A percentile compares a stretch with the other conserved stretches of the same genome.
Evolutionary conservation across 306 rosid species (phyloP).

Genomic region (Rosa lucieae): DNA sequence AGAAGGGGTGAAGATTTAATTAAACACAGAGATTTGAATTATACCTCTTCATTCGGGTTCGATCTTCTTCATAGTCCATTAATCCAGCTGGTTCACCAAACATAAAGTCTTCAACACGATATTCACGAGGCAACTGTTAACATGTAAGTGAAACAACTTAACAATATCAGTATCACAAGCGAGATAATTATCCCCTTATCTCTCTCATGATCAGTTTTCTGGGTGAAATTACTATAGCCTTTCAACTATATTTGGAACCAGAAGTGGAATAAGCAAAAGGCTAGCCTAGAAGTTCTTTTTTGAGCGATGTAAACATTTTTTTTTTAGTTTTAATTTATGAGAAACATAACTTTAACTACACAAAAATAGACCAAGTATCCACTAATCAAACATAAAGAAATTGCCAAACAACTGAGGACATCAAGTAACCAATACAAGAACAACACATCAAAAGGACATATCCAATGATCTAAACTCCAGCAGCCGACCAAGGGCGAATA

Average conservation of each 20-base stretch:
- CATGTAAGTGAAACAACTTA: slow-evolving; percentile 6
- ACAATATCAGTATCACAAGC: background rate
- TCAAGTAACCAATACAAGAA: background rate
- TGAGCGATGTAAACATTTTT: background rate
- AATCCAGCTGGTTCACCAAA: slow-evolving; percentile 16
- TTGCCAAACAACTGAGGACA: background rate
- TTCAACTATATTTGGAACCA: background rate
- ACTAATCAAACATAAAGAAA: background rate
- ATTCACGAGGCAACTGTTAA: slow-evolving; percentile 6
- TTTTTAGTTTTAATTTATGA: no score
- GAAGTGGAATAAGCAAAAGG: background rate
- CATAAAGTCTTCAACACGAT: slow-evolving; percentile 18
- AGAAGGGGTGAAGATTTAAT: background rate
- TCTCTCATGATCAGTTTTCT: background rate
- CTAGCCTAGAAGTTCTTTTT: background rate
- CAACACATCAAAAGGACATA: background rate
- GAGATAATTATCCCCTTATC: background rate
- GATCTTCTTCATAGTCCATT: slow-evolving; percentile 29
- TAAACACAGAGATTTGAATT: background rate
- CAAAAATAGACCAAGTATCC: background rate
- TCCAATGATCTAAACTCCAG: background rate
- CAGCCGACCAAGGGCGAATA: background rate
- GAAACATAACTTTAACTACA: background rate
- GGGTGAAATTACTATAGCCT: background rate
- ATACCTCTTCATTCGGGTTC: slow-evolving; percentile 18